Evolutionary conservation across 345 rosid species (phyloP).

Genomic region (Leavenworthia alabamica): DNA sequence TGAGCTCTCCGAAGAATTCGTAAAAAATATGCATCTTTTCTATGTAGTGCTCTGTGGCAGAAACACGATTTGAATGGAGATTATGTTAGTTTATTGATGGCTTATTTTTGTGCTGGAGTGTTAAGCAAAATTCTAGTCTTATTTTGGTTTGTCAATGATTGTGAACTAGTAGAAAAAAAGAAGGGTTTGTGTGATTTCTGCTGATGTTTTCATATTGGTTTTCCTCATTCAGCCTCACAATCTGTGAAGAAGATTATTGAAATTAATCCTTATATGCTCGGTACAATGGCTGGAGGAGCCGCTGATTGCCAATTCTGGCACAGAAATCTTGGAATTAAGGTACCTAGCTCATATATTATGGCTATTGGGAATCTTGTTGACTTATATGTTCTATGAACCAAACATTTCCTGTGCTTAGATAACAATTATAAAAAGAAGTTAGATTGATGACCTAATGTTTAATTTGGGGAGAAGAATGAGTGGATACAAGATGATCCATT

Average conservation of each 20-base stretch:
- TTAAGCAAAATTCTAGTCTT: background rate
- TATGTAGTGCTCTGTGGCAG: no score
- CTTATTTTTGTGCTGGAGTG: background rate
- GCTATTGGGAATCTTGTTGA: no score
- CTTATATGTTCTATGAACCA: no score
- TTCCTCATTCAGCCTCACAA: constrained; percentile 53
- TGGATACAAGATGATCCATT: no score
- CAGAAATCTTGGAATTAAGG: constrained; percentile 90
- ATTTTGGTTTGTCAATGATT: background rate
- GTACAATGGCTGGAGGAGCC: constrained; percentile 98
- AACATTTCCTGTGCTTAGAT: no score
- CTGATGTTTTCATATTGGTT: constrained; percentile 8
- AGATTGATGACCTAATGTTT: no score
- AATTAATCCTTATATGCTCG: constrained; percentile 90
- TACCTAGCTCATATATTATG: constrained; percentile 2
- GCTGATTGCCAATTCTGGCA: constrained; percentile 99
- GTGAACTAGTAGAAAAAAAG: background rate
- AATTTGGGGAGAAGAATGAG: no score
- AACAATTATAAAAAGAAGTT: no score
- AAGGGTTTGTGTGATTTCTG: background rate
- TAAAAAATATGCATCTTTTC: background rate
- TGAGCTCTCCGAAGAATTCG: background rate
- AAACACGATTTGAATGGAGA: background rate
- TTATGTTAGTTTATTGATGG: background rate
- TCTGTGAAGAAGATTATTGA: constrained; percentile 93